These are phyloP conservation scores for Penicillium sp. DNA, from an alignment of 2,329 filamentous ascomycete genomes.

Conservation along the genomic window DNA sequence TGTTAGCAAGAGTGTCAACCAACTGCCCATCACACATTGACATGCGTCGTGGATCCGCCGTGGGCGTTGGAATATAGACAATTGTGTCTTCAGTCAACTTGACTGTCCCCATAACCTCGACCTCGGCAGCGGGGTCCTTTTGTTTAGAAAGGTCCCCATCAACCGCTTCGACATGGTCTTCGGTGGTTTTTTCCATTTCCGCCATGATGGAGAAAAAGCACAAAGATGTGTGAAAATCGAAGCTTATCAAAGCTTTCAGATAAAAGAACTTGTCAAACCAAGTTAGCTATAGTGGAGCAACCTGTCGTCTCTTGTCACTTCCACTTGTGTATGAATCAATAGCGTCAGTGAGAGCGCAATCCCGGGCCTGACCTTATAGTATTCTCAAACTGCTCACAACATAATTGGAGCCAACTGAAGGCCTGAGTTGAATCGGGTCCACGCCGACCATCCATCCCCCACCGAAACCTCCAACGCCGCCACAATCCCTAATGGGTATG, in stretches of 20 bases:
- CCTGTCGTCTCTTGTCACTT: not conserved
- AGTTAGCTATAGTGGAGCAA: not conserved
- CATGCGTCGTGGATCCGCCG: constrained; percentile 33
- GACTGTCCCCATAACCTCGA: constrained; percentile 27
- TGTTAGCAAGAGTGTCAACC: not conserved
- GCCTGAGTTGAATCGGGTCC: constrained; percentile 13
- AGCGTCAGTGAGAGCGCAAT: not conserved
- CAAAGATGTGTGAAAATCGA: too few relatives aligned
- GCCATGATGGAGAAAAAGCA: not conserved
- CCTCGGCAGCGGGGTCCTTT: not conserved
- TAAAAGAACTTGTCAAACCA: not conserved
- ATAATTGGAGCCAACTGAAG: not conserved
- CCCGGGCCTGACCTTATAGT: not conserved
- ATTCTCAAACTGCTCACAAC: not conserved
- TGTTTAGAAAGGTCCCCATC: constrained; percentile 5
- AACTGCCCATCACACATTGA: not conserved
- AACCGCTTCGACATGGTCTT: constrained; percentile 20
- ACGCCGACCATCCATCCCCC: not conserved
- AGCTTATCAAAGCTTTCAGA: too few relatives aligned
- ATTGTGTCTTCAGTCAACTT: constrained; percentile 34
- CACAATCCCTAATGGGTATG: not conserved
- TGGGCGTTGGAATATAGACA: constrained; percentile 39
- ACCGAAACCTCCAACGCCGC: not conserved
- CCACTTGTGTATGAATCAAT: not conserved
- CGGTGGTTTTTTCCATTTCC: constrained; percentile 10